phyloP scores from a whole-genome alignment of 805 yeast species.

The Cephaloascus albidus region DNA sequence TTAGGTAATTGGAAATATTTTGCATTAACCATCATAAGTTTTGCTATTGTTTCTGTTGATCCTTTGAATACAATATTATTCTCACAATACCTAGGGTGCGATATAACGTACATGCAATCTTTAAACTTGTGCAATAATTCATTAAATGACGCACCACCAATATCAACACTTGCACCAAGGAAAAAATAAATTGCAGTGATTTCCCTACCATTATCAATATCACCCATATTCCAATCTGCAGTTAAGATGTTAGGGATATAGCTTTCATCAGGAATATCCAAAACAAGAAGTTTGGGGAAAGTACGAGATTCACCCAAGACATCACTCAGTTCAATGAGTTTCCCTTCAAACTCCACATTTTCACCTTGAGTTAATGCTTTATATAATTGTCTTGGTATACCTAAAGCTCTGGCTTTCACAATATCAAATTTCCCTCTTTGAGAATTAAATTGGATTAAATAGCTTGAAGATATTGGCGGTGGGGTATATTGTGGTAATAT shows the following conservation, averaged over 20 bases:
- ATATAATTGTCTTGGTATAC: slow-evolving; percentile 52
- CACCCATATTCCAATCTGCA: slow-evolving; percentile 3
- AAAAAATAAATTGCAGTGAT: slow-evolving; percentile 64
- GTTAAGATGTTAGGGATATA: slow-evolving; percentile 26
- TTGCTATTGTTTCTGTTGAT: slow-evolving; percentile 42
- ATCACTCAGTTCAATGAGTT: slow-evolving; percentile 51
- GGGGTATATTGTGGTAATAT: slow-evolving; percentile 15
- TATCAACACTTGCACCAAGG: slow-evolving; percentile 53
- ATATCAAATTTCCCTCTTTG: slow-evolving; percentile 71
- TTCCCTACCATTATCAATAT: slow-evolving; percentile 19
- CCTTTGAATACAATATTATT: slow-evolving; percentile 51
- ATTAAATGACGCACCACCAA: slow-evolving; percentile 28
- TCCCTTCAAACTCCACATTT: slow-evolving; percentile 51
- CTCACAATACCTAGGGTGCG: slow-evolving; percentile 61
- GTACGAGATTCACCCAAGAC: slow-evolving; percentile 57
- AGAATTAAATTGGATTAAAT: slow-evolving; percentile 57
- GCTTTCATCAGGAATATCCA: slow-evolving; percentile 58
- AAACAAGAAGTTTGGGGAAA: slow-evolving; percentile 51
- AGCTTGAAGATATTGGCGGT: slow-evolving; percentile 41
- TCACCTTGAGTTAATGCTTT: slow-evolving; percentile 53
- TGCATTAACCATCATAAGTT: slow-evolving; percentile 44
- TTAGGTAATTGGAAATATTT: slow-evolving; percentile 32
- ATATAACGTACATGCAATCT: slow-evolving; percentile 49
- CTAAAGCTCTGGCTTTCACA: slow-evolving; percentile 54
- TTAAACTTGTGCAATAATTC: slow-evolving; percentile 43